phyloP scores from a whole-genome alignment of 352 stramenopile genomes.

The Vaucheria bursata region DNA sequence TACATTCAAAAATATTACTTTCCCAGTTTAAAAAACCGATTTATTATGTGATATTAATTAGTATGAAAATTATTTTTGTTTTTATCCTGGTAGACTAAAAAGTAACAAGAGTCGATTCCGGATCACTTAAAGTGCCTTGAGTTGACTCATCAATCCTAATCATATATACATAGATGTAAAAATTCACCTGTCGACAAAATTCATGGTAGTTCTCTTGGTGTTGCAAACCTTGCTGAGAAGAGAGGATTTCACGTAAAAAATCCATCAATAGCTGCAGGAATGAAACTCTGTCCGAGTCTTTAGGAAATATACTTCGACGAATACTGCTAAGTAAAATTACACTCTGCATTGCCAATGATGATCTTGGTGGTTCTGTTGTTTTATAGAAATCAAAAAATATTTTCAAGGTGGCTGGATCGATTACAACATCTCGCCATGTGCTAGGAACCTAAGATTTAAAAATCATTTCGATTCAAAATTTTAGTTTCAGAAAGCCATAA shows the following conservation, averaged over 20 bases:
- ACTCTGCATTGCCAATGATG: slow-evolving; percentile 85
- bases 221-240: slow-evolving; percentile 86
- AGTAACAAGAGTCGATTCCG: too few relatives aligned
- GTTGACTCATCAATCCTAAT: too few relatives aligned
- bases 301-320: slow-evolving; percentile 88
- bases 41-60: too few relatives aligned
- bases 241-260: slow-evolving; percentile 84
- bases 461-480: background rate
- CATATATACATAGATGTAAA: too few relatives aligned
- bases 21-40: too few relatives aligned
- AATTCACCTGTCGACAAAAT: slow-evolving; percentile 88
- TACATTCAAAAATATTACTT: too few relatives aligned
- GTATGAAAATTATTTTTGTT: too few relatives aligned
- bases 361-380: slow-evolving; percentile 78
- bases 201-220: slow-evolving; percentile 98
- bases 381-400: slow-evolving; percentile 94
- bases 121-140: too few relatives aligned
- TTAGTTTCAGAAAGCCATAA: too few relatives aligned
- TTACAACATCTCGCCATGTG: slow-evolving; percentile 83
- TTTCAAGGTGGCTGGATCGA: slow-evolving; percentile 83
- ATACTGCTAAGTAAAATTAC: slow-evolving; percentile 90
- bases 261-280: slow-evolving; percentile 80
- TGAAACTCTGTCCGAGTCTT: slow-evolving; percentile 82
- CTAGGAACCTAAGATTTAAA: slow-evolving; percentile 80
- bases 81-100: too few relatives aligned